Percentiles rank a stretch among this genome's conserved stretches.
phyloP scores from a whole-genome alignment of 2,329 filamentous ascomycete genomes.

The Periconia macrospinosa region DNA sequence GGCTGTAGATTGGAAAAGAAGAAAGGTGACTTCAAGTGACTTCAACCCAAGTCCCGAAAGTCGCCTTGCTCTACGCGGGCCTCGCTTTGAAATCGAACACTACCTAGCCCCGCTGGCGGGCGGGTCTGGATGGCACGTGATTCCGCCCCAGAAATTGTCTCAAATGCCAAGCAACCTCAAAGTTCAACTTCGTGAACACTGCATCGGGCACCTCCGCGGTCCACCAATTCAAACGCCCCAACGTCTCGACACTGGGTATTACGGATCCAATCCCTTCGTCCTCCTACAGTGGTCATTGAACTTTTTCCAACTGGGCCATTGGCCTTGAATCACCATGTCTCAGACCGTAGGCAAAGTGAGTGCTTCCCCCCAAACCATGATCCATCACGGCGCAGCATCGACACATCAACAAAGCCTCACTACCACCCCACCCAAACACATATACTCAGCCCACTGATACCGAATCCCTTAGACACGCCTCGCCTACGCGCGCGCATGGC shows the following conservation, averaged over 20 bases:
- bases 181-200: constrained; percentile 4
- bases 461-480: constrained; percentile 72
- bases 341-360: constrained; percentile 76
- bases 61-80: not conserved
- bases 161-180: constrained; percentile 14
- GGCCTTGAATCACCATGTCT: constrained; percentile 62
- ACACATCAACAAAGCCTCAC: not conserved
- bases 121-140: constrained; percentile 15
- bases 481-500: constrained; percentile 95
- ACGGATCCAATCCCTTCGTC: not conserved
- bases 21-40: not conserved
- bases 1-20: not conserved
- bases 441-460: constrained; percentile 6
- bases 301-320: constrained; percentile 17
- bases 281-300: not conserved
- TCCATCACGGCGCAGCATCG: constrained; percentile 18
- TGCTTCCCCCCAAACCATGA: constrained; percentile 6
- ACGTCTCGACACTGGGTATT: not conserved
- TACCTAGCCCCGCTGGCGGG: too few species aligned
- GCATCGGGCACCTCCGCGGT: not conserved
- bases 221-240: not conserved
- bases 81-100: constrained; percentile 37
- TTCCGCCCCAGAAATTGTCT: constrained; percentile 8
- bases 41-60: not conserved
- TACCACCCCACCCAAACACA: not conserved